phyloP scores from a whole-genome alignment of 2,329 filamentous ascomycete species.

The Calonectria hongkongensis region DNA sequence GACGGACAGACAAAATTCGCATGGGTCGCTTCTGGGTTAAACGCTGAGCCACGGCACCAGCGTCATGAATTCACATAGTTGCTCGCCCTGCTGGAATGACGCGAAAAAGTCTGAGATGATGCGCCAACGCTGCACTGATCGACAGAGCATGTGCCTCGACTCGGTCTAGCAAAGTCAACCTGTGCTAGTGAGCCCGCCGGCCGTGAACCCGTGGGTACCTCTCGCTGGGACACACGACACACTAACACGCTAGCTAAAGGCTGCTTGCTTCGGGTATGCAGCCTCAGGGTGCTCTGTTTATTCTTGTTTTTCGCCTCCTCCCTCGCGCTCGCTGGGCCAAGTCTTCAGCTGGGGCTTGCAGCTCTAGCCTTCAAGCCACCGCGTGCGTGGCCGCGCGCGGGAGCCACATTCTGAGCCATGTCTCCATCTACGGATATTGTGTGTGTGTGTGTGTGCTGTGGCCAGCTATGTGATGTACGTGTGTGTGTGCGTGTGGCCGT shows the following conservation, averaged over 20 bases:
- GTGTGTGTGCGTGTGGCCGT: not conserved
- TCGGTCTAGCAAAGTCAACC: conserved; percentile 32
- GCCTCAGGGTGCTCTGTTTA: not conserved
- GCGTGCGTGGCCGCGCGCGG: conserved; percentile 37
- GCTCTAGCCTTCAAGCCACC: conserved; percentile 35
- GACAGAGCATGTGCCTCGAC: conserved; percentile 30
- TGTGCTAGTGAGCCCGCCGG: conserved; percentile 19
- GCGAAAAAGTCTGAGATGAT: conserved; percentile 29
- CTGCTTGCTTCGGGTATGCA: conserved; percentile 20
- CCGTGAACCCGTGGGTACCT: conserved; percentile 30
- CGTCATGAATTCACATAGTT: conserved; percentile 19
- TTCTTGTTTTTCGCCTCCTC: not conserved
- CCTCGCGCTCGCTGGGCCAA: not conserved
- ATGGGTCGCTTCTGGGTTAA: not conserved
- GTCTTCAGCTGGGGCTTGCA: conserved; percentile 19
- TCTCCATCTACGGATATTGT: not conserved
- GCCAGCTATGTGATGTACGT: not conserved
- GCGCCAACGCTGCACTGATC: conserved; percentile 20
- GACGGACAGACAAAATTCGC: not conserved
- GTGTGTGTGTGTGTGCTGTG: not conserved
- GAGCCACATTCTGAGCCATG: conserved; percentile 24
- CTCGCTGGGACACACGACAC: conserved; percentile 8
- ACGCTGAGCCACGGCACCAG: conserved; percentile 3
- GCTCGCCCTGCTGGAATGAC: conserved; percentile 33
- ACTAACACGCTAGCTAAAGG: not conserved